phyloP scores from a whole-genome alignment of 805 yeast genomes.

The Ogataea nonfermentans region DNA sequence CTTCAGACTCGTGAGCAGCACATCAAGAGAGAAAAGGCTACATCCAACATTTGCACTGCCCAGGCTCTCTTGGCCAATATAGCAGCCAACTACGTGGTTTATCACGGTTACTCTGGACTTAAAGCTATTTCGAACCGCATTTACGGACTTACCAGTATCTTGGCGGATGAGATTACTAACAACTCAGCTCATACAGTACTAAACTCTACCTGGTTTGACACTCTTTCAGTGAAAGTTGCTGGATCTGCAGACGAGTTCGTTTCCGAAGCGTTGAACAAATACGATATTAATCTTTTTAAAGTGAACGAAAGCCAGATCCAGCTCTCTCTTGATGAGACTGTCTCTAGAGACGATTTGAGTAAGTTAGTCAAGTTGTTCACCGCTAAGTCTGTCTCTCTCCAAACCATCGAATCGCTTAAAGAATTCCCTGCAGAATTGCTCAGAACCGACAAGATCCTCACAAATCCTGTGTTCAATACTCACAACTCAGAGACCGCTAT shows the following conservation, averaged over 20 bases:
- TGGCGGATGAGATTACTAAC: constrained; percentile 56
- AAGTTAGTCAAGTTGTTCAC: constrained; percentile 63
- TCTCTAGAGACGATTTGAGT: constrained; percentile 57
- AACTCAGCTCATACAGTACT: constrained; percentile 46
- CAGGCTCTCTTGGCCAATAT: constrained; percentile 95
- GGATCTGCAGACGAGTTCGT: constrained; percentile 59
- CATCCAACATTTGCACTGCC: constrained; percentile 97
- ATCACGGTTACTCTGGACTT: constrained; percentile 91
- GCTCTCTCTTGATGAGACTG: constrained; percentile 90
- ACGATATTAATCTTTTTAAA: constrained; percentile 75
- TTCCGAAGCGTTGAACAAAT: constrained; percentile 52
- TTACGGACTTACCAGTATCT: constrained; percentile 66
- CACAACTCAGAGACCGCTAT: constrained; percentile 95
- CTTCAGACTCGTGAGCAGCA: constrained; percentile 98
- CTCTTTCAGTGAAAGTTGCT: constrained; percentile 62
- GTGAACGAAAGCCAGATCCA: constrained; percentile 62
- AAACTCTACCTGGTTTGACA: constrained; percentile 79
- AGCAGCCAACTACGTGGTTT: constrained; percentile 93
- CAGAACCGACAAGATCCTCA: constrained; percentile 60
- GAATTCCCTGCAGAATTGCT: constrained; percentile 45
- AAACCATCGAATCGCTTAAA: constrained; percentile 39
- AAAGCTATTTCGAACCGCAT: constrained; percentile 74
- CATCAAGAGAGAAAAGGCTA: constrained; percentile 95
- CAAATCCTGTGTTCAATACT: constrained; percentile 76
- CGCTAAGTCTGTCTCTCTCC: constrained; percentile 27